Evolutionary conservation across 192 early-diverging fungal genomes (phyloP).

Genomic region (Coemansia sp.): DNA sequence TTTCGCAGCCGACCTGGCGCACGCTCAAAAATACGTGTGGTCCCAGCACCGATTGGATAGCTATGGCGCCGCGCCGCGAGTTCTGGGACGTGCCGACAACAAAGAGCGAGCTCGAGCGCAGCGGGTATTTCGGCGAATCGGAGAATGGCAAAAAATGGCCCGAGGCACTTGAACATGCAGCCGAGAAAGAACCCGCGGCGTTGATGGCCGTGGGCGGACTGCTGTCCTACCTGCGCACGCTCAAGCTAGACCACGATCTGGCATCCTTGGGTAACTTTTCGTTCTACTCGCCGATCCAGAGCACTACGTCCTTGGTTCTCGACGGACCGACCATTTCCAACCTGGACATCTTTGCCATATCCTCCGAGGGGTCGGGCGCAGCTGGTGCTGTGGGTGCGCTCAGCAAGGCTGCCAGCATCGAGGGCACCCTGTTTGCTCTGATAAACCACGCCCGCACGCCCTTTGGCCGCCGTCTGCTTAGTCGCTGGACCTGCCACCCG

Average conservation of each 20-base stretch:
- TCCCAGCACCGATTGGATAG: constrained; percentile 43
- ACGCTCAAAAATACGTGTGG: constrained; percentile 48
- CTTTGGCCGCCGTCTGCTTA: constrained; percentile 80
- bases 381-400: not conserved
- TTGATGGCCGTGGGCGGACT: constrained; percentile 69
- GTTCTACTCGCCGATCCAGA: constrained; percentile 79
- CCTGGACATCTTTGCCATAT: constrained; percentile 87
- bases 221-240: constrained; percentile 81
- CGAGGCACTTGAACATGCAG: constrained; percentile 36
- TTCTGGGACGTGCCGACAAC: constrained; percentile 51
- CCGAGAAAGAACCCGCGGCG: constrained; percentile 31
- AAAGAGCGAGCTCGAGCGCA: constrained; percentile 26
- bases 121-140: constrained; percentile 38
- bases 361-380: constrained; percentile 55
- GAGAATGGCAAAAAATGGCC: constrained; percentile 34
- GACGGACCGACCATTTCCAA: constrained; percentile 94
- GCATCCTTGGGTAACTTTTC: constrained; percentile 82
- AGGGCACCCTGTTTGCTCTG: constrained; percentile 82
- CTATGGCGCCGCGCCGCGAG: constrained; percentile 42
- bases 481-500: constrained; percentile 88
- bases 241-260: constrained; percentile 83
- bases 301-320: constrained; percentile 70
- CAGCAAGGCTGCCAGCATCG: constrained; percentile 16
- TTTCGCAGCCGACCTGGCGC: constrained; percentile 50
- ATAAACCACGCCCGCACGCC: constrained; percentile 83